Percentiles rank a stretch among this genome's conserved stretches.
Evolutionary conservation across 148 eudicot genomes (phyloP).

Genomic region (Drosera capensis): DNA sequence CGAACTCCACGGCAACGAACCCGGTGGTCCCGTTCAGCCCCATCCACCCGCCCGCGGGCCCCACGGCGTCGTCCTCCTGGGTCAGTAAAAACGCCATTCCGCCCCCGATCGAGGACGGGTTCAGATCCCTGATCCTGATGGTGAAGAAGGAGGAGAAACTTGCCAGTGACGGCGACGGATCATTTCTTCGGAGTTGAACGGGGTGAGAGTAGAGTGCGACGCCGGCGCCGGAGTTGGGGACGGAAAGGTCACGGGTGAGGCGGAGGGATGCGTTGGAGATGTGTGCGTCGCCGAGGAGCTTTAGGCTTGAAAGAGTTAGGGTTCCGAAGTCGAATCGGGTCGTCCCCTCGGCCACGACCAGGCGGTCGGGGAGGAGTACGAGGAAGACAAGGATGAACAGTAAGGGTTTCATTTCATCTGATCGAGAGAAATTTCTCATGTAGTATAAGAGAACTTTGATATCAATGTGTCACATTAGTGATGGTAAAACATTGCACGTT

Average conservation of each 20-base stretch:
- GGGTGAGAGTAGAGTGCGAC: slow-evolving; percentile 41
- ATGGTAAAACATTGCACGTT: too few species aligned
- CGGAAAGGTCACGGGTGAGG: slow-evolving; percentile 58
- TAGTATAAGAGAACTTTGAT: too few species aligned
- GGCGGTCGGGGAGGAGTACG: too few species aligned
- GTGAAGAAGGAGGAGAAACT: slow-evolving; percentile 67
- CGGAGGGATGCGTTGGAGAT: slow-evolving; percentile 36
- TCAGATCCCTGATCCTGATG: slow-evolving; percentile 43
- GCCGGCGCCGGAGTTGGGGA: slow-evolving; percentile 77
- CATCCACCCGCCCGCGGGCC: slow-evolving; percentile 36
- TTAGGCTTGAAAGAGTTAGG: slow-evolving; percentile 39
- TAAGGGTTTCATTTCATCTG: too few species aligned
- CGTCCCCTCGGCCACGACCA: too few species aligned
- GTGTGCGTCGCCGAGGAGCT: slow-evolving; percentile 80
- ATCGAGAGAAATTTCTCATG: too few species aligned
- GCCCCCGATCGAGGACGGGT: slow-evolving; percentile 73
- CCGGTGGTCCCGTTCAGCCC: slow-evolving; percentile 24
- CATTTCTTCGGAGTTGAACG: slow-evolving; percentile 26
- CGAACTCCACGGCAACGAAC: slow-evolving; percentile 73
- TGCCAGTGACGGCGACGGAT: slow-evolving; percentile 3
- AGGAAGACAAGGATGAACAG: too few species aligned
- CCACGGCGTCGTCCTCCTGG: slow-evolving; percentile 26
- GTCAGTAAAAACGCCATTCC: slow-evolving; percentile 66
- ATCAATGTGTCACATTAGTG: too few species aligned
- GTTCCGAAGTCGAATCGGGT: slow-evolving; percentile 71